These are phyloP conservation scores for Phytophthora pini DNA, from an alignment of 352 stramenopile genomes.

Conservation along the genomic window DNA sequence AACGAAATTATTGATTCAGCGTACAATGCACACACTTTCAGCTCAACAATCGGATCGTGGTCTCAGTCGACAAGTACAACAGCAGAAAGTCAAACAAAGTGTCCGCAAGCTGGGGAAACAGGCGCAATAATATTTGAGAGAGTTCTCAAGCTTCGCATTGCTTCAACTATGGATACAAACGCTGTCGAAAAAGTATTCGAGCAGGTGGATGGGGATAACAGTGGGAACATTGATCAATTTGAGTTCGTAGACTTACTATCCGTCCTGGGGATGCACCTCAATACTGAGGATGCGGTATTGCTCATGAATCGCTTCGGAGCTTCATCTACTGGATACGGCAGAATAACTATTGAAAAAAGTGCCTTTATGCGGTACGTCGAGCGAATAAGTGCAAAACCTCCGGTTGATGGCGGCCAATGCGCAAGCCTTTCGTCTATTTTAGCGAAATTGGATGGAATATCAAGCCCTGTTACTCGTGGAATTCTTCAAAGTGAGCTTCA, in stretches of 20 bases:
- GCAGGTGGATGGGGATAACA: slow-evolving; percentile 58
- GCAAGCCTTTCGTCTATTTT: slow-evolving; percentile 24
- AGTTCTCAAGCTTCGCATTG: slow-evolving; percentile 44
- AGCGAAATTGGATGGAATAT: slow-evolving; percentile 26
- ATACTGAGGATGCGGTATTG: slow-evolving; percentile 40
- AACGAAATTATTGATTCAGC: slow-evolving; percentile 51
- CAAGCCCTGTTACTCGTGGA: slow-evolving; percentile 19
- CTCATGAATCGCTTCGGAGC: slow-evolving; percentile 59
- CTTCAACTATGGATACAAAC: slow-evolving; percentile 14
- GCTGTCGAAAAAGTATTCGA: slow-evolving; percentile 53
- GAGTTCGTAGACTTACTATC: slow-evolving; percentile 59
- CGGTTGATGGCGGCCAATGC: background rate
- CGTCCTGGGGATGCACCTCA: slow-evolving; percentile 53
- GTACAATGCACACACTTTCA: slow-evolving; percentile 45
- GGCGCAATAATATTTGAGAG: slow-evolving; percentile 56
- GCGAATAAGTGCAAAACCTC: slow-evolving; percentile 11
- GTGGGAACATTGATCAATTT: slow-evolving; percentile 58
- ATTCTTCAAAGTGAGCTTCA: slow-evolving; percentile 48
- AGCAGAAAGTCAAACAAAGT: slow-evolving; percentile 5
- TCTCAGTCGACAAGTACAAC: slow-evolving; percentile 42
- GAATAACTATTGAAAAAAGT: slow-evolving; percentile 21
- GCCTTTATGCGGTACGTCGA: slow-evolving; percentile 32
- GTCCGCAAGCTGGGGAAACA: slow-evolving; percentile 9
- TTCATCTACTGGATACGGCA: background rate
- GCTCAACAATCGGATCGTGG: slow-evolving; percentile 45